Percentiles rank a stretch among this genome's conserved stretches.
phyloP scores from a whole-genome alignment of 2,329 filamentous ascomycete genomes.

The Mycosphaerella arachidis region DNA sequence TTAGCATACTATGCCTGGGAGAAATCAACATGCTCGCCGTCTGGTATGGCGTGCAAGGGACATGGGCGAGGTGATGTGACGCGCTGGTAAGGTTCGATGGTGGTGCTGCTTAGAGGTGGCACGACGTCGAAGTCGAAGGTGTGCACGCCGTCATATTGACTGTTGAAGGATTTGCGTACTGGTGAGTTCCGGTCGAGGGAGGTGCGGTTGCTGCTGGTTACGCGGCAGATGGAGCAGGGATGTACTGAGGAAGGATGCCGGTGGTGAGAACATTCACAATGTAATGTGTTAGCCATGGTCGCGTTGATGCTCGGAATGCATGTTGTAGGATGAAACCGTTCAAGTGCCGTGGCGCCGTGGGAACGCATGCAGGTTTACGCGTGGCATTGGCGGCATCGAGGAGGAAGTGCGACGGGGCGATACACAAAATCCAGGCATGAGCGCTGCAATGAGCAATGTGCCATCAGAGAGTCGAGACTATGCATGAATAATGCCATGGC shows the following conservation, averaged over 20 bases:
- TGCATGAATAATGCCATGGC: neutral
- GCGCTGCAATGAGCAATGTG: neutral
- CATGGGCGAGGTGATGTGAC: neutral
- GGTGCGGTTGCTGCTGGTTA: neutral
- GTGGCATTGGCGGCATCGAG: neutral
- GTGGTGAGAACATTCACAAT: neutral
- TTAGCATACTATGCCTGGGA: neutral
- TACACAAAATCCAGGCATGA: neutral
- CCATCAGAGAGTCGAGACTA: neutral
- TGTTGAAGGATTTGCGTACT: neutral
- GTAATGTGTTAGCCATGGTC: neutral
- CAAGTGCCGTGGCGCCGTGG: neutral
- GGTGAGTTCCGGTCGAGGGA: neutral
- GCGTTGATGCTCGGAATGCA: neutral
- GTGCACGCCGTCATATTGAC: neutral
- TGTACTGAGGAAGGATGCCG: neutral
- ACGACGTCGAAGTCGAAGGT: neutral
- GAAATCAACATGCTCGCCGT: neutral
- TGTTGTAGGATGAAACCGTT: neutral
- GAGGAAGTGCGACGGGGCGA: neutral
- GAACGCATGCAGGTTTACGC: neutral
- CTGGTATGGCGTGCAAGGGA: neutral
- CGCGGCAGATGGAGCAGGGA: neutral
- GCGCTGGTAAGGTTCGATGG: neutral
- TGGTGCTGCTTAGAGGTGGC: neutral